Evolutionary conservation across 2,329 filamentous ascomycete genomes (phyloP).

Genomic region (Ophiostoma quercus): DNA sequence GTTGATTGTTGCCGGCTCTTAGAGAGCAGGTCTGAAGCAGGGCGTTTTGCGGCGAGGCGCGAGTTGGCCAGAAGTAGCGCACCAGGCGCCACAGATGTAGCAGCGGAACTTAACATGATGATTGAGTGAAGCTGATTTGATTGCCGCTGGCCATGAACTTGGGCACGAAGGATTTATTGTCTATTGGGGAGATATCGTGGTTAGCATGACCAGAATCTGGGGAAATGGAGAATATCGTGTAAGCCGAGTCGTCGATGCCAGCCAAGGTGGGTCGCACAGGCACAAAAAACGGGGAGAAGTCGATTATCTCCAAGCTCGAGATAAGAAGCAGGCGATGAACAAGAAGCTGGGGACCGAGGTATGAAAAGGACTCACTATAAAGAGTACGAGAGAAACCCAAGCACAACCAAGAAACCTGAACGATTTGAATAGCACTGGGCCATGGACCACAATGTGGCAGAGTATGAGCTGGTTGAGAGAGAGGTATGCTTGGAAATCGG

Average conservation of each 20-base stretch:
- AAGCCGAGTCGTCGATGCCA: slow-evolving; percentile 1
- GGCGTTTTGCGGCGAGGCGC: slow-evolving; percentile 19
- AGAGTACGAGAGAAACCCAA: background rate
- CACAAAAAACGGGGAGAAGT: slow-evolving; percentile 6
- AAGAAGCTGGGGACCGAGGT: background rate
- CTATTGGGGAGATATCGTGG: slow-evolving; percentile 7
- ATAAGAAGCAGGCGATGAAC: background rate
- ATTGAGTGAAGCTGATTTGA: background rate
- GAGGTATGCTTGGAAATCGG: background rate
- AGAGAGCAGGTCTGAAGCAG: slow-evolving; percentile 26
- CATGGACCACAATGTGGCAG: background rate
- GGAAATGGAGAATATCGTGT: slow-evolving; percentile 2
- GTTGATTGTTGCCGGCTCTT: slow-evolving; percentile 41
- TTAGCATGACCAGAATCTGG: slow-evolving; percentile 7
- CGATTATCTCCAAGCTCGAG: background rate
- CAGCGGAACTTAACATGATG: slow-evolving; percentile 27
- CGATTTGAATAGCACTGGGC: background rate
- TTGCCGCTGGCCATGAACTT: background rate
- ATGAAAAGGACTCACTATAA: background rate
- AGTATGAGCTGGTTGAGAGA: background rate
- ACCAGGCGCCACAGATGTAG: slow-evolving; percentile 22
- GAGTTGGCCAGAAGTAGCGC: slow-evolving; percentile 19
- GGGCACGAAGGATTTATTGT: background rate
- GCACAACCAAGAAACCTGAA: background rate
- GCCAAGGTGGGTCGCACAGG: background rate